Percentiles rank a stretch among this genome's conserved stretches.
These are phyloP conservation scores for Colletotrichum spinosum DNA, from an alignment of 2,329 filamentous ascomycete genomes.

Conservation along the genomic window DNA sequence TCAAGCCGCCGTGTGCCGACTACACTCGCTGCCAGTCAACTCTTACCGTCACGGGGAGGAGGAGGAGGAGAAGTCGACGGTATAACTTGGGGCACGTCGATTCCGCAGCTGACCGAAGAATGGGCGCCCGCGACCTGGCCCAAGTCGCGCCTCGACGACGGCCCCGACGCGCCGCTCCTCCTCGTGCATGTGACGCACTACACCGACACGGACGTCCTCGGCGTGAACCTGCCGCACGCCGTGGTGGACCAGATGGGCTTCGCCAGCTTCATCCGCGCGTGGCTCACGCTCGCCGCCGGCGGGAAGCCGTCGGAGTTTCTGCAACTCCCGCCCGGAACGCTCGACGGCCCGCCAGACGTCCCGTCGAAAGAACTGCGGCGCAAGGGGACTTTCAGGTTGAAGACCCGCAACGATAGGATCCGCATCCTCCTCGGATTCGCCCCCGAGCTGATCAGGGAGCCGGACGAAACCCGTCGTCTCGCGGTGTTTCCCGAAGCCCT, in stretches of 20 bases:
- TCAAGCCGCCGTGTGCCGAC: constrained; percentile 10
- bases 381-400: not conserved
- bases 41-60: not conserved
- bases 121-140: constrained; percentile 38
- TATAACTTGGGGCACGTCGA: constrained; percentile 6
- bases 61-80: not conserved
- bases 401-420: not conserved
- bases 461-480: constrained; percentile 23
- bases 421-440: constrained; percentile 20
- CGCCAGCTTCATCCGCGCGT: constrained; percentile 38
- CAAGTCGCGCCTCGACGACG: constrained; percentile 25
- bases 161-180: constrained; percentile 38
- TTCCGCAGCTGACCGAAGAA: not conserved
- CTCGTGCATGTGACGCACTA: constrained; percentile 40
- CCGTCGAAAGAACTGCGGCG: constrained; percentile 6
- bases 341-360: constrained; percentile 32
- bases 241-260: constrained; percentile 40
- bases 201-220: constrained; percentile 37
- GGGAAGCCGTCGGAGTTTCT: constrained; percentile 36
- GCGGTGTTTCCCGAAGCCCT: constrained; percentile 16
- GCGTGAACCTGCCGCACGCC: constrained; percentile 39
- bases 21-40: not conserved
- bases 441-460: constrained; percentile 29
- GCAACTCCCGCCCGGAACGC: constrained; percentile 9
- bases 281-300: constrained; percentile 38